phyloP scores from a whole-genome alignment of 2,329 filamentous ascomycete species.

The Penicillium palitans region DNA sequence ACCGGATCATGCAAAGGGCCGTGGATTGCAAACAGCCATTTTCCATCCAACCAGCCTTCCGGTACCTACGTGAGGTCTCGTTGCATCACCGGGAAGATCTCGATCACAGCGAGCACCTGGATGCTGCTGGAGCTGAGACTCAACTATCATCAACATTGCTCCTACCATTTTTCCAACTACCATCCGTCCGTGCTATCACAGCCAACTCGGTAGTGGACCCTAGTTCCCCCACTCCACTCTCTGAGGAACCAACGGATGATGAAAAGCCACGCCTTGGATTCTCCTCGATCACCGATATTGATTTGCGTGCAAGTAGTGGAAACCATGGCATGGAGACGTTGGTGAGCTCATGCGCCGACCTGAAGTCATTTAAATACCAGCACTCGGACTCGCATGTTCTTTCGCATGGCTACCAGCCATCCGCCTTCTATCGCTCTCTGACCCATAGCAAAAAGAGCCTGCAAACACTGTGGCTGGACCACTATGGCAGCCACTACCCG shows the following conservation, averaged over 20 bases:
- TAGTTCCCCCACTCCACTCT: background rate
- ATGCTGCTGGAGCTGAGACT: slow-evolving; percentile 10
- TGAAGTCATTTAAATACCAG: slow-evolving; percentile 35
- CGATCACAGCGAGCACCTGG: slow-evolving; percentile 11
- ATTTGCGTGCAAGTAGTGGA: slow-evolving; percentile 29
- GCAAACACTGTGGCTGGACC: slow-evolving; percentile 33
- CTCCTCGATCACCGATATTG: slow-evolving; percentile 29
- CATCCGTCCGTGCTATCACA: slow-evolving; percentile 23
- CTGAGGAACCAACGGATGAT: background rate
- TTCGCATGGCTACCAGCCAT: slow-evolving; percentile 29
- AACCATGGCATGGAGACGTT: slow-evolving; percentile 27
- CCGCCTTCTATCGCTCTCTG: slow-evolving; percentile 29
- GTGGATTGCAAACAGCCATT: slow-evolving; percentile 22
- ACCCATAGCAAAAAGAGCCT: slow-evolving; percentile 26
- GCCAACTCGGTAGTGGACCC: slow-evolving; percentile 31
- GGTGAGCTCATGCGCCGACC: slow-evolving; percentile 23
- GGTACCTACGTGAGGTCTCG: slow-evolving; percentile 21
- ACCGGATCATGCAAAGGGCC: slow-evolving; percentile 25
- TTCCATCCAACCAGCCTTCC: slow-evolving; percentile 18
- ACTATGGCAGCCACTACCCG: slow-evolving; percentile 28
- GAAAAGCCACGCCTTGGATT: background rate
- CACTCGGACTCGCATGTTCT: slow-evolving; percentile 32
- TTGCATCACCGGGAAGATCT: slow-evolving; percentile 24
- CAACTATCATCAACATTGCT: slow-evolving; percentile 19
- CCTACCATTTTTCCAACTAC: slow-evolving; percentile 29